Evolutionary conservation across 768 basidiomycete species (phyloP).

Genomic region (Coprinopsis marcescibilis): DNA sequence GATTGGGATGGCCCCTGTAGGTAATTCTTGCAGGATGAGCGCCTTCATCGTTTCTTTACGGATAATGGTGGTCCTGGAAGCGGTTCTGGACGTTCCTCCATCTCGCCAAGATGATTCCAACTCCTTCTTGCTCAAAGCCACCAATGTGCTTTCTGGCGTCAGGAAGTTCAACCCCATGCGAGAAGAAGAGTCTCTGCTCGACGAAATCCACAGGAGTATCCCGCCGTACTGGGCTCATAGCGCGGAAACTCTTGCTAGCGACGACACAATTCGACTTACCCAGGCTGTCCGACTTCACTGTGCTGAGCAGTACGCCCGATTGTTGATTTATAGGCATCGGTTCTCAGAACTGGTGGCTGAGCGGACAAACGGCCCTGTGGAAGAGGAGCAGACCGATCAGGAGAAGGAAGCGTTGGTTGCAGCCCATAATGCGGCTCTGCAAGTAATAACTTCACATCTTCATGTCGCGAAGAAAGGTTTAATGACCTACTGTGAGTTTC

Average conservation of each 20-base stretch:
- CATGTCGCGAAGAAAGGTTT: conserved; percentile 82
- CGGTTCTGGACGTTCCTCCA: conserved; percentile 79
- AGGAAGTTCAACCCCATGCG: conserved; percentile 58
- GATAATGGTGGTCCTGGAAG: conserved; percentile 84
- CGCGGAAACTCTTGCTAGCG: conserved; percentile 72
- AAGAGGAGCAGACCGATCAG: conserved; percentile 55
- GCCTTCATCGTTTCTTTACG: conserved; percentile 76
- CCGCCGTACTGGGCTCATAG: conserved; percentile 78
- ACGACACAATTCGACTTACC: conserved; percentile 84
- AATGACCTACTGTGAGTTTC: conserved; percentile 89
- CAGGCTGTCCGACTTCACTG: conserved; percentile 86
- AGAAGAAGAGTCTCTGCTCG: conserved; percentile 77
- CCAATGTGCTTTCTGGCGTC: conserved; percentile 58
- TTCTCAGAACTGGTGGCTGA: conserved; percentile 76
- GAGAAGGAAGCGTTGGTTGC: conserved; percentile 76
- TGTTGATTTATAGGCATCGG: conserved; percentile 86
- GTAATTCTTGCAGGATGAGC: conserved; percentile 69
- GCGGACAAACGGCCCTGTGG: conserved; percentile 44
- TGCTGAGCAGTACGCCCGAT: conserved; percentile 79
- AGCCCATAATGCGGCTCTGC: conserved; percentile 72
- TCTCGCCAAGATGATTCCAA: conserved; percentile 59
- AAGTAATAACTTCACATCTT: conserved; percentile 77
- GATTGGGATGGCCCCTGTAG: conserved; percentile 58
- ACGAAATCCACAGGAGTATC: conserved; percentile 68
- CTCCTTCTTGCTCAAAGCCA: conserved; percentile 74